These are phyloP conservation scores for Rachicladosporium sp. DNA, from an alignment of 2,329 filamentous ascomycete genomes.

Conservation along the genomic window DNA sequence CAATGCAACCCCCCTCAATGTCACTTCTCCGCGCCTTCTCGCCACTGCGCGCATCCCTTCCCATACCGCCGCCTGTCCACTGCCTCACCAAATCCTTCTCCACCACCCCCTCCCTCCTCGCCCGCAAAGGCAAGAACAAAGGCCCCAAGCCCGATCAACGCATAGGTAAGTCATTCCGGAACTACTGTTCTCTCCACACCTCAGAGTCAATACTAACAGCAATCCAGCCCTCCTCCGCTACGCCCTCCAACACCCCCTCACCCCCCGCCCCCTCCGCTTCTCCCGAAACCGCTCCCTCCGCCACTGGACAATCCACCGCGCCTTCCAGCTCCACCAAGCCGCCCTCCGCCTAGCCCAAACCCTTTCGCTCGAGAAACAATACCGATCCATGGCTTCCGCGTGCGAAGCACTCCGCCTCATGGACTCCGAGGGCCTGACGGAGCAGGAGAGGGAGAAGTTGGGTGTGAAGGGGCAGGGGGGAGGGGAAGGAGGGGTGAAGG, in stretches of 20 bases:
- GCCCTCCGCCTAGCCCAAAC: conserved; percentile 53
- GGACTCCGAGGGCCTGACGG: conserved; percentile 30
- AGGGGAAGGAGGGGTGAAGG: conserved; percentile 41
- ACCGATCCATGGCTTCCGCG: conserved; percentile 70
- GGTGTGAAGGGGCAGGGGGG: conserved; percentile 17
- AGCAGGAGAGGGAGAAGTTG: conserved; percentile 14
- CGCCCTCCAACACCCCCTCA: conserved; percentile 55
- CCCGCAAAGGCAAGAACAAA: conserved; percentile 24
- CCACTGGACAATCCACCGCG: conserved; percentile 98
- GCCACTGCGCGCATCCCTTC: conserved; percentile 7
- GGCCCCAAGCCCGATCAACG: conserved; percentile 6
- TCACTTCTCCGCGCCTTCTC: conserved; percentile 17
- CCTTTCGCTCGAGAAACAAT: conserved; percentile 63
- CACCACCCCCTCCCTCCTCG: conserved; percentile 24
- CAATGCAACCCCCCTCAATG: conserved; percentile 17
- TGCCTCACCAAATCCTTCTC: conserved; percentile 21
- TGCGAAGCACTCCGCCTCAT: conserved; percentile 66
- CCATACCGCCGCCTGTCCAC: conserved; percentile 13
- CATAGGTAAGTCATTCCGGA: too few relatives aligned
- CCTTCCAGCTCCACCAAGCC: conserved; percentile 71
- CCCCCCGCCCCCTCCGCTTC: conserved; percentile 71
- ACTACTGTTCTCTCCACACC: too few relatives aligned
- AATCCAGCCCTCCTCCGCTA: conserved; percentile 51
- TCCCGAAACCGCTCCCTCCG: conserved; percentile 70
- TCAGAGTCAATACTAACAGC: too few relatives aligned